Evolutionary conservation across 2,329 filamentous ascomycete genomes (phyloP), one percentile per base, ranked within the genome.

Genomic region (Leptodontidium sp.): DNA sequence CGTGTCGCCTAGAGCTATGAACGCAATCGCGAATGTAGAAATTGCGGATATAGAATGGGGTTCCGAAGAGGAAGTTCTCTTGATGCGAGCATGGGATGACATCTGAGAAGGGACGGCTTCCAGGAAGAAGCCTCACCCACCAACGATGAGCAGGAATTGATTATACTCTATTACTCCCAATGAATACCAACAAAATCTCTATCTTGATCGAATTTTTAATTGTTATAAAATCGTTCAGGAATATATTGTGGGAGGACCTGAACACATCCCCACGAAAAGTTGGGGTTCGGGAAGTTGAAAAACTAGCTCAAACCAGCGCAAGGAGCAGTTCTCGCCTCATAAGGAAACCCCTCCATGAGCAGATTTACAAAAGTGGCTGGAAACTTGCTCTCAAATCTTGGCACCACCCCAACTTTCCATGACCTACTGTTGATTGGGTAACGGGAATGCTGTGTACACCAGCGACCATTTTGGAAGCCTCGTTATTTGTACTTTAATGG

Each of bases 301-400:
- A 67, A 67, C 29, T 49, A 45, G 65, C 65, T 67, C 65, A 67
- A 67, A 67, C 58, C 45, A 49, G 65, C 65, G 49, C 65, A 67
- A 49, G 26, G 49, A 63, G 59, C 49, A 9, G 14, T 43, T 17
- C 26, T 55, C 63, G 52, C 50, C 61, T 45, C 43, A 50, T 21
- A 12, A 50, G 5, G 15, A 5, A 38, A 38, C 43, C 45, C 43
- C 14, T 45, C 35, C 17, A 26, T 61, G 57, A 66, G 55, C 45
- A 66, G 32, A 50, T 49, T 66, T 32, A n/a, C 59, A 21, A 32
- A 1, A 24, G 61, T 69, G 64, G 64, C 61, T 64, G 64, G 26
- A 64, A 69, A 69, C 67, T 69, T 69, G 67, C 67, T 69, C 67
- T 47, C 35, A 64, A 59, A 32, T 52, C 50, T 66, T 61, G 67